phyloP scores from a whole-genome alignment of 805 yeast species.

The Kregervanrija pseudodelftensis region DNA sequence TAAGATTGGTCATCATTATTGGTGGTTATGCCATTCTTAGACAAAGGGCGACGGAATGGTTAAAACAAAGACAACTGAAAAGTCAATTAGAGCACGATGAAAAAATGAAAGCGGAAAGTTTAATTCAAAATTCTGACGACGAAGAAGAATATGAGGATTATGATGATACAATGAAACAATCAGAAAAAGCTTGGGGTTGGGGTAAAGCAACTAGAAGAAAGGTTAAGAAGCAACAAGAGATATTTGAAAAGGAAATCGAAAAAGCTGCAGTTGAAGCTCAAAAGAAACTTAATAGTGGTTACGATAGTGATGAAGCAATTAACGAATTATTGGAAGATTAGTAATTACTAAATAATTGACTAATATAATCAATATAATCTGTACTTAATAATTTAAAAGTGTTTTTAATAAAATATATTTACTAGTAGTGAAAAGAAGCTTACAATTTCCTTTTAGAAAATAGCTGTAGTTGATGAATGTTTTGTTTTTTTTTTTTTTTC shows the following conservation, averaged over 20 bases:
- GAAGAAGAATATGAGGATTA: constrained; percentile 18
- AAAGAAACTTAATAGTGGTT: constrained; percentile 12
- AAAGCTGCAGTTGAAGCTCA: constrained; percentile 32
- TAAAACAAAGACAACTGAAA: constrained; percentile 47
- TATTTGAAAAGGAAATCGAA: constrained; percentile 43
- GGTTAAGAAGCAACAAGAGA: constrained; percentile 47
- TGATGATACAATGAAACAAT: constrained; percentile 18
- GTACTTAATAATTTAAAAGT: no score
- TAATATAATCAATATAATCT: no score
- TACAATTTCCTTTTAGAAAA: no score
- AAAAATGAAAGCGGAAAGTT: constrained; percentile 31
- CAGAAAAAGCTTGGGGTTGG: constrained; percentile 62
- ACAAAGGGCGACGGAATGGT: constrained; percentile 46
- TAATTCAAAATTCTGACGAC: constrained; percentile 24
- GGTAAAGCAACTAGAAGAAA: constrained; percentile 66
- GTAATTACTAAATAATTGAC: background rate
- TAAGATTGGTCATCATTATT: constrained; percentile 44
- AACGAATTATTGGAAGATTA: constrained; percentile 59
- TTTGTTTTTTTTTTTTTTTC: no score
- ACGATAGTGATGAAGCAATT: constrained; percentile 59
- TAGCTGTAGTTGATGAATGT: no score
- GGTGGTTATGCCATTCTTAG: constrained; percentile 59
- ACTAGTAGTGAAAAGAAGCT: no score
- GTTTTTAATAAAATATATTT: no score
- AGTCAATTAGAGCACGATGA: constrained; percentile 41